Percentiles rank a stretch among this genome's conserved stretches.
phyloP scores from a whole-genome alignment of 192 early-diverging fungal genomes.

The Cetraspora pellucida region DNA sequence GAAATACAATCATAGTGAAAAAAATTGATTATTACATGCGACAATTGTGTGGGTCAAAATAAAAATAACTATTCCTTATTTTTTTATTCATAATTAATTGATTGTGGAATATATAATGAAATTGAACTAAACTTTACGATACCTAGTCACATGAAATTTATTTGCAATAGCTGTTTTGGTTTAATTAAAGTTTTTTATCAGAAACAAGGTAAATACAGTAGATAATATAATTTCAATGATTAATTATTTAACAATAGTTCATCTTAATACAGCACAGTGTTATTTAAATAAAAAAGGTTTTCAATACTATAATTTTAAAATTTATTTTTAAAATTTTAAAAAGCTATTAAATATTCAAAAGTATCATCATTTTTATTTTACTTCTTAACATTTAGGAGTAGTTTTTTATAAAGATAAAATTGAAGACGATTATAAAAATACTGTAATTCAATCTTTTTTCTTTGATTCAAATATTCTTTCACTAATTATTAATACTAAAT shows the following conservation, averaged over 20 bases:
- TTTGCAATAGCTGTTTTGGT: too few relatives aligned
- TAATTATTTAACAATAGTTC: neutral
- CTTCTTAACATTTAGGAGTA: neutral
- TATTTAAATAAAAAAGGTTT: neutral
- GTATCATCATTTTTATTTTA: neutral
- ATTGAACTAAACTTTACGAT: too few relatives aligned
- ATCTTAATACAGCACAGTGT: neutral
- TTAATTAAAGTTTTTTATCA: neutral
- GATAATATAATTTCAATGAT: neutral
- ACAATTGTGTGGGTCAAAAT: too few relatives aligned
- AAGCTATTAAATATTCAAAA: neutral
- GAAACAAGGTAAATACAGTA: neutral
- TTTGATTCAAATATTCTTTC: neutral
- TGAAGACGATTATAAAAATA: neutral
- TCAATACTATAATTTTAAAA: neutral
- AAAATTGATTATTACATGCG: too few relatives aligned
- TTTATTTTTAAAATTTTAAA: neutral
- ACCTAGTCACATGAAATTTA: too few relatives aligned
- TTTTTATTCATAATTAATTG: too few relatives aligned
- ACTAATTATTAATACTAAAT: neutral
- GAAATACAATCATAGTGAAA: too few relatives aligned
- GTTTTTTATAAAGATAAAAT: constrained; percentile 11
- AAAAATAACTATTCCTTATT: too few relatives aligned
- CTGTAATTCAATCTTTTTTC: neutral
- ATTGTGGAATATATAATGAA: too few relatives aligned